Evolutionary conservation across 2,329 filamentous ascomycete species (phyloP), one percentile per base, ranked within the genome.

Genomic region (Didymella keratinophila): DNA sequence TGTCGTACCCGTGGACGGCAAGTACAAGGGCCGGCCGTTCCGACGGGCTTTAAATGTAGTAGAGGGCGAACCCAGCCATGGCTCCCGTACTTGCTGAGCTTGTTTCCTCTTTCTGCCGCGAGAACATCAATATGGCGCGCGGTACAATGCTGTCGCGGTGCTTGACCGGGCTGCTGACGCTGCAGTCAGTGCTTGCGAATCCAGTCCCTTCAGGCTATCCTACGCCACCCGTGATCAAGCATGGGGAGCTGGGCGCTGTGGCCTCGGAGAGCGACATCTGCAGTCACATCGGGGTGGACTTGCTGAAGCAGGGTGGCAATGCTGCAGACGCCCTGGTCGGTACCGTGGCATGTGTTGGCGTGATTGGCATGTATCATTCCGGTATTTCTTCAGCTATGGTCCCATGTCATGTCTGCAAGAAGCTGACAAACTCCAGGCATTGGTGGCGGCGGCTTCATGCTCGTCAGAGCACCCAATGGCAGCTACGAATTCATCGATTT

Each of bases 381-480:
- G 75, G 74, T 76, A 67, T 54, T 66, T 60, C n/a, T 36, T 27
- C 34, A 34, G n/a, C 32, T 3, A 32, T 37, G 0, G n/a, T 16
- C 14, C 16, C 20, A 27, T 20, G 11, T 14, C 8, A 20, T 21
- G 36, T 5, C n/a, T 39, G 37, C 21, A 1, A 18, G 10, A 39
- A 44, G 23, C 56, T 60, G 11, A 60, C 37, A 27, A 5, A 6
- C 14, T 20, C 23, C 36, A 75, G 93, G 94, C 16, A 89, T 97
- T 58, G 93, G 91, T 20, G 94, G 94, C 7, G 94, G 94, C 39
- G 94, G 94, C 2, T 98, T 98, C 78, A 90, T 93, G 84, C 82
- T 97, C 5, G 86, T 97, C 5, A 87, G 91, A 46, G 83, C 86
- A 32, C 79, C 86, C 16, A 81, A 91, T 58, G 92, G 92, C n/a